Base-by-base conservation (phyloP, 768 basidiomycete species). In the Xanthoconium purpureum region DNA sequence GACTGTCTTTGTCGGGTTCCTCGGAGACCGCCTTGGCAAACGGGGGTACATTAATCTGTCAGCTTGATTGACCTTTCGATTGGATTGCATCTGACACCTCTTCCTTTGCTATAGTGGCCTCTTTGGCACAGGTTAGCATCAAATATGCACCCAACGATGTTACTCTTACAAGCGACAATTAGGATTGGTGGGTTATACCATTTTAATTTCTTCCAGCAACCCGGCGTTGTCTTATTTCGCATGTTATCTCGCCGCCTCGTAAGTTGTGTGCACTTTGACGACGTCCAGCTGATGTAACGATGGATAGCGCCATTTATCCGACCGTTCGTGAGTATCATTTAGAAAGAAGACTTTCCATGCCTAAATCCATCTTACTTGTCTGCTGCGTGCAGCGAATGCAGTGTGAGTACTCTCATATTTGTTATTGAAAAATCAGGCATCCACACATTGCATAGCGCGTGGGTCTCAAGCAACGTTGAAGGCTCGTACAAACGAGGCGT, bases 401-500 rank as follows among this genome's bases (percentile, higher is more conserved):
- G 79, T 83, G 82, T 83, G 64, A 4, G 29, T 43, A 5, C 30
- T 43, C 37, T 35, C 18, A 11, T 18, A 37, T 28, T 66, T 62
- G 59, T 48, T 57, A 63, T 50, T 30, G 30, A 35, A 39, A 18
- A 36, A 8, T 4, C 15, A 14, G 32, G 38, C 17, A 17, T 38
- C 30, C 13, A 55, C 32, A 30, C 30, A 12, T 47, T 68, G 59
- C 55, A 45, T 45, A 83, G 85, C 6, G 84, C 87, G 32, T 91
- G 87, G 87, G 80, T 87, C 17, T 83, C 84, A 17, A 79, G 84
- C 51, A 89, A 88, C 56, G 77, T 84, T 39, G 89, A 90, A 65
- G 87, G 89, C 0, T 77, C 84, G 4, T 89, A 88, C 66, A 89
- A 89, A 68, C 83, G 88, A 10, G 81, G 82, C 47, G 82, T 85